Conservation (phyloP, 2,329 filamentous ascomycete genomes). For the Hawksworthiomyces lignivorus region DNA sequence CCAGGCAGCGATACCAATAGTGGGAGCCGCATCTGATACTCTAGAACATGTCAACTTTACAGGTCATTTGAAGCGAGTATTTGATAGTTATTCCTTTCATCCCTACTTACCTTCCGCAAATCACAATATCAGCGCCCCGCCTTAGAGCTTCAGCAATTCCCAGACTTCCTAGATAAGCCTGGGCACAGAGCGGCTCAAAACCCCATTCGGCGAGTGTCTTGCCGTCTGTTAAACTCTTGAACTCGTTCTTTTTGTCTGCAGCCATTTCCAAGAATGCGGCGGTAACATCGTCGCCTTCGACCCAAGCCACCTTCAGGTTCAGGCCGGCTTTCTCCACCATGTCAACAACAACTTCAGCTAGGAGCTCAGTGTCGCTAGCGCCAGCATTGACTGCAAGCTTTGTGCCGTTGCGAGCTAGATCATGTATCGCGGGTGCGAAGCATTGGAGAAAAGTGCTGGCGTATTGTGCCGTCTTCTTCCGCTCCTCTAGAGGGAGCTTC, state of each 20-base stretch:
- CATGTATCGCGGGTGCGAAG: conserved; percentile 22
- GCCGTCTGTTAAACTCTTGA: conserved; percentile 11
- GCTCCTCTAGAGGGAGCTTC: conserved; percentile 15
- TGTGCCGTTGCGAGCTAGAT: conserved; percentile 20
- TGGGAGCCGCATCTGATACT: conserved; percentile 16
- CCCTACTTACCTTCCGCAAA: conserved; percentile 13
- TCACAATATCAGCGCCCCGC: conserved; percentile 17
- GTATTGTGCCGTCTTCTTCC: conserved; percentile 18
- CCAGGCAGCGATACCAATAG: conserved; percentile 16
- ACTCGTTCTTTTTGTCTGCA: conserved; percentile 6
- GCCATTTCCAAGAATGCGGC: conserved; percentile 11
- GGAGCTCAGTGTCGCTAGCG: conserved; percentile 21
- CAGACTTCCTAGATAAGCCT: conserved; percentile 19
- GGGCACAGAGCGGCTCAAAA: conserved; percentile 13
- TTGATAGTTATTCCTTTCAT: too few species aligned
- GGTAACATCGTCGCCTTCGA: conserved; percentile 25
- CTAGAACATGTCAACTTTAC: too few species aligned
- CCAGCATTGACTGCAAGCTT: conserved; percentile 26
- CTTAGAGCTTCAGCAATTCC: conserved; percentile 13
- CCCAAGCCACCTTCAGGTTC: conserved; percentile 24
- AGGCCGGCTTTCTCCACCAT: conserved; percentile 16
- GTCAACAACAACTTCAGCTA: conserved; percentile 13
- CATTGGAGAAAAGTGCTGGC: conserved; percentile 24
- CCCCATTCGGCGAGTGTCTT: conserved; percentile 13
- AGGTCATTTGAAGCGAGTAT: too few species aligned